A percentile compares a stretch with the other conserved stretches of the same genome.
Conservation (phyloP, 2,329 filamentous ascomycete genomes). For the Pyrenophora teres region DNA sequence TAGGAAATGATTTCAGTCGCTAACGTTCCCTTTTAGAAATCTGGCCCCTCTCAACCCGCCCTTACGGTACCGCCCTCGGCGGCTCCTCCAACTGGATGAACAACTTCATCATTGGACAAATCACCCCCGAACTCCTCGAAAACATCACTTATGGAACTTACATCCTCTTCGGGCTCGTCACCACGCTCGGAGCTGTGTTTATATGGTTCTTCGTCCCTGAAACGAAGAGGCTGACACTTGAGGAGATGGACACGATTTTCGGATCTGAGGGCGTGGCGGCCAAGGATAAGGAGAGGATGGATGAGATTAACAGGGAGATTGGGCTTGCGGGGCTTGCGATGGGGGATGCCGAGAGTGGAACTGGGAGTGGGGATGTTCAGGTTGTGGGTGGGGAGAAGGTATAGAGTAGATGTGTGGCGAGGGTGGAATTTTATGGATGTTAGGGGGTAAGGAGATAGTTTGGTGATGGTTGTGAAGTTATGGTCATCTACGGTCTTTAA, state of each 20-base stretch:
- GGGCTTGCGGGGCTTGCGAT: conserved; percentile 56
- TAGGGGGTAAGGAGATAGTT: no score
- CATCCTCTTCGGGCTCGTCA: conserved; percentile 70
- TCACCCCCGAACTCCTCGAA: conserved; percentile 70
- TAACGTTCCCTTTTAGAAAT: conserved; percentile 58
- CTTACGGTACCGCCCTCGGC: conserved; percentile 72
- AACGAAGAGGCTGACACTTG: conserved; percentile 58
- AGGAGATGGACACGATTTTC: conserved; percentile 69
- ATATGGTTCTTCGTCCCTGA: conserved; percentile 59
- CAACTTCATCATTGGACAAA: conserved; percentile 67
- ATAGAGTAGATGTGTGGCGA: no score
- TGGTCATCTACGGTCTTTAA: no score
- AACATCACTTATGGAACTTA: conserved; percentile 72
- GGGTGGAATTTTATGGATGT: no score
- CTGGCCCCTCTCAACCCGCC: conserved; percentile 69
- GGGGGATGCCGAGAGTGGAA: conserved; percentile 9
- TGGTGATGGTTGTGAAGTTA: no score
- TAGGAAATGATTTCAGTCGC: no score
- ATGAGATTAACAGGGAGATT: conserved; percentile 71
- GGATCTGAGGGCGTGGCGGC: conserved; percentile 67
- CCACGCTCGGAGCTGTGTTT: conserved; percentile 63
- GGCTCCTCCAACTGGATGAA: conserved; percentile 58
- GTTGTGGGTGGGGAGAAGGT: conserved; percentile 23
- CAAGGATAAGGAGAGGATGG: conserved; percentile 71
- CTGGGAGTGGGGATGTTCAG: conserved; percentile 5